Base-by-base conservation (phyloP, 2,329 filamentous ascomycete species). In the Colletotrichum sp. region DNA sequence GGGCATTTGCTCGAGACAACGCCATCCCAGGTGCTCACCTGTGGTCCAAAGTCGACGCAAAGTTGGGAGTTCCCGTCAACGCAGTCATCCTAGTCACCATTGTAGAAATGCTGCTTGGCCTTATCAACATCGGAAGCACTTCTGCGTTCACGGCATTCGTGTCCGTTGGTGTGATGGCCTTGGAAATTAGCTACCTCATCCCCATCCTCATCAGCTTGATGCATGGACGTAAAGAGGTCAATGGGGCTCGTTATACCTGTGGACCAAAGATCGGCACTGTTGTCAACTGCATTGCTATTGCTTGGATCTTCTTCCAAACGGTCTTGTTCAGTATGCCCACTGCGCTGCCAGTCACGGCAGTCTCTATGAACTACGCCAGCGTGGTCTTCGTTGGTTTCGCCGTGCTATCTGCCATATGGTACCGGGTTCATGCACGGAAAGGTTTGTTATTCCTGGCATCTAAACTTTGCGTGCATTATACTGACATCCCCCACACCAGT, bases 301-400 rank as follows among this genome's bases (percentile, higher is more conserved):
- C 85, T 66, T 95, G 93, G 93, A 93, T 91, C 69, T 79, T 88
- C 15, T 88, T 95, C 70, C 93, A 92, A 43, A 90, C 94, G 65
- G 93, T 93, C 2, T 89, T 95, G 18, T 95, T 95, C 87, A 95
- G 92, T 83, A 94, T 94, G 92, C 93, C 93, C 1, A 89, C 91
- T 0, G 84, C 84, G 55, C 85, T 94, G 21, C 92, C 92, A 6
- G 92, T 94, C 48, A 89, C 88, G 0, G 84, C 88, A 8, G 81
- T 84, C 24, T 88, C 86, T 48, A 93, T 94, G 87, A 95, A 95
- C 87, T 95, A 94, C 82, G 93, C 93, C 2, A 92, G 92, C 13
- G 93, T 93, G 32, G 93, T 95, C 18, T 94, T 95, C 79, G 90
- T 93, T 32, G 92, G 88, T 6, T 93, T 94, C 77, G 88, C 90